These are phyloP conservation scores for Blepharisma stoltei DNA, from an alignment of 73 alveolate genomes.

Conservation along the genomic window DNA sequence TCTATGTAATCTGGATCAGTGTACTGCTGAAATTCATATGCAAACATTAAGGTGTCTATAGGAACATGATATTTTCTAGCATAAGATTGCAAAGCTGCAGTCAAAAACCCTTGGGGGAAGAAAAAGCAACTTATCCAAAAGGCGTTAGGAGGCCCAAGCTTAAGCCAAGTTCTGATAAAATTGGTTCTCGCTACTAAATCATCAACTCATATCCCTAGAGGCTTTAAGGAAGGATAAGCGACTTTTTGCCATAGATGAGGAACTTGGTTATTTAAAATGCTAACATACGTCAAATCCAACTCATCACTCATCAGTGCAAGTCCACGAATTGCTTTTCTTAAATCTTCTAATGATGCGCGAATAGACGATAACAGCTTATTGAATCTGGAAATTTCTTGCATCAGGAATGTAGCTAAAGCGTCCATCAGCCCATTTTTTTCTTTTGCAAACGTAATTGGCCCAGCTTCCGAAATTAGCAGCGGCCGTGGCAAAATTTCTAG, in stretches of 20 bases:
- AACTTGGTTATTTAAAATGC: conserved; percentile 73
- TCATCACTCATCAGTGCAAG: conserved; percentile 92
- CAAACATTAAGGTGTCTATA: conserved; percentile 61
- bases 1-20: conserved; percentile 3
- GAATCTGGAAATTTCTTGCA: conserved; percentile 85
- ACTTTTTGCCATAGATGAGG: conserved; percentile 90
- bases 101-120: conserved; percentile 94
- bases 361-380: conserved; percentile 68
- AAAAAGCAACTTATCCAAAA: conserved; percentile 96
- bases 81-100: conserved; percentile 92
- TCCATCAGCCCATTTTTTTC: conserved; percentile 77
- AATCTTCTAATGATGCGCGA: conserved; percentile 62
- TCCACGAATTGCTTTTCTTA: conserved; percentile 83
- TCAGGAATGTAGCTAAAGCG: conserved; percentile 73
- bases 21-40: conserved; percentile 55
- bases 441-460: conserved; percentile 59
- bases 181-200: conserved; percentile 79
- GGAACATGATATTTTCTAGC: conserved; percentile 88
- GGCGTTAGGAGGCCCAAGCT: conserved; percentile 81
- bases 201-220: conserved; percentile 83
- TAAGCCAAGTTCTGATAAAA: conserved; percentile 82
- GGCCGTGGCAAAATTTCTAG: conserved; percentile 61
- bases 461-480: conserved; percentile 71
- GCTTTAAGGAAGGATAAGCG: conserved; percentile 86
- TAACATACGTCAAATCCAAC: conserved; percentile 79